Evolutionary conservation across 345 rosid species (phyloP).

Genomic region (Carallia brachiata): DNA sequence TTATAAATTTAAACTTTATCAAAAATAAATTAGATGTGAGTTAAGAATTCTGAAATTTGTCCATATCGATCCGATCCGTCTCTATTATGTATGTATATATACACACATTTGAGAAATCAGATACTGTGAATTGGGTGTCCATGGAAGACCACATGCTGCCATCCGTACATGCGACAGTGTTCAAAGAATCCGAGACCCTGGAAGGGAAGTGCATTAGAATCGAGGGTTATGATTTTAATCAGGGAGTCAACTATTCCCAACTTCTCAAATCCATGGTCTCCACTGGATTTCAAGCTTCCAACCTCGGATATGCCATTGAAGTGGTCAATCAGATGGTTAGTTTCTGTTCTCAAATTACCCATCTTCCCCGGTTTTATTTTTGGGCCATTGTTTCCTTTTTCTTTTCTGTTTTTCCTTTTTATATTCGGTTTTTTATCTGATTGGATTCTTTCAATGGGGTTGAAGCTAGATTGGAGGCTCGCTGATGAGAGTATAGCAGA

Average conservation of each 20-base stretch:
- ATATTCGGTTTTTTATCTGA: too few relatives aligned
- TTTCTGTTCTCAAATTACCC: constrained; percentile 4
- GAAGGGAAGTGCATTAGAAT: constrained; percentile 61
- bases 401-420: background rate
- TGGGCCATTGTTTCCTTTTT: background rate
- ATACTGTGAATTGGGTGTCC: constrained; percentile 11
- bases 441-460: constrained; percentile 5
- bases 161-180: constrained; percentile 63
- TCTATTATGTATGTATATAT: too few relatives aligned
- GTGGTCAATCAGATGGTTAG: constrained; percentile 79
- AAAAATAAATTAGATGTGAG: too few relatives aligned
- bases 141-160: constrained; percentile 49
- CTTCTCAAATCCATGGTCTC: constrained; percentile 74
- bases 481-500: constrained; percentile 58
- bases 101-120: background rate
- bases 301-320: constrained; percentile 80
- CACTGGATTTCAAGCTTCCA: constrained; percentile 96
- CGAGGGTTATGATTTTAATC: constrained; percentile 82
- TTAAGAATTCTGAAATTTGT: too few relatives aligned
- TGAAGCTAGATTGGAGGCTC: constrained; percentile 95
- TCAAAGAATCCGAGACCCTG: constrained; percentile 70
- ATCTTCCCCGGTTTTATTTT: background rate
- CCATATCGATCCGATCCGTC: too few relatives aligned
- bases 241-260: constrained; percentile 49
- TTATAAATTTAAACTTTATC: too few relatives aligned